A percentile compares a stretch with the other conserved stretches of the same genome.
These are phyloP conservation scores for Arabis alpina DNA, from an alignment of 345 rosid species.

Conservation along the genomic window DNA sequence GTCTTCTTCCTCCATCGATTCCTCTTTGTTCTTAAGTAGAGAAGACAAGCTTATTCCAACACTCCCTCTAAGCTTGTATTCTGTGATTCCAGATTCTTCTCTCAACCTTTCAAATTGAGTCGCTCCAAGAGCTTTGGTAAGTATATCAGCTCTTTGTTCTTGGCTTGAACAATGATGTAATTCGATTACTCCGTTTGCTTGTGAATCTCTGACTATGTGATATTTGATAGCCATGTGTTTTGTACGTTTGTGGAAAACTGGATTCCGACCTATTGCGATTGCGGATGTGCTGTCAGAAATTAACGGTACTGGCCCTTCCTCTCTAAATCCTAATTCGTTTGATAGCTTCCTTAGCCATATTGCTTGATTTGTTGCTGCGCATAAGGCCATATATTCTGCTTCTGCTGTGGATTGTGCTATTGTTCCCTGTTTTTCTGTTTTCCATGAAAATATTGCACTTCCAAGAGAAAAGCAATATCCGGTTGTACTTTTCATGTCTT, in stretches of 20 bases:
- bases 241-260: neutral
- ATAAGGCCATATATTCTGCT: neutral
- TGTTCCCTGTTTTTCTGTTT: neutral
- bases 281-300: neutral
- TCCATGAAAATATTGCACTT: neutral
- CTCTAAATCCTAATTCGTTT: neutral
- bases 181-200: no score
- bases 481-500: neutral
- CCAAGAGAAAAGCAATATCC: neutral
- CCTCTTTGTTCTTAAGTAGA: no score
- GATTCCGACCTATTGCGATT: neutral
- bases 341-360: neutral
- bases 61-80: no score
- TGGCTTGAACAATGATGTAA: no score
- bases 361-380: neutral
- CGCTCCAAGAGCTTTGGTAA: no score
- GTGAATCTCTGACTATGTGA: no score
- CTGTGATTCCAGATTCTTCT: no score
- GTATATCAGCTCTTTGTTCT: no score
- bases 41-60: no score
- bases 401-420: neutral
- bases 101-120: no score
- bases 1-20: no score
- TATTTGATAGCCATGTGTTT: no score
- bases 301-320: neutral